phyloP scores from a whole-genome alignment of 257 asterid genomes.

The Leonotis leonurus region DNA sequence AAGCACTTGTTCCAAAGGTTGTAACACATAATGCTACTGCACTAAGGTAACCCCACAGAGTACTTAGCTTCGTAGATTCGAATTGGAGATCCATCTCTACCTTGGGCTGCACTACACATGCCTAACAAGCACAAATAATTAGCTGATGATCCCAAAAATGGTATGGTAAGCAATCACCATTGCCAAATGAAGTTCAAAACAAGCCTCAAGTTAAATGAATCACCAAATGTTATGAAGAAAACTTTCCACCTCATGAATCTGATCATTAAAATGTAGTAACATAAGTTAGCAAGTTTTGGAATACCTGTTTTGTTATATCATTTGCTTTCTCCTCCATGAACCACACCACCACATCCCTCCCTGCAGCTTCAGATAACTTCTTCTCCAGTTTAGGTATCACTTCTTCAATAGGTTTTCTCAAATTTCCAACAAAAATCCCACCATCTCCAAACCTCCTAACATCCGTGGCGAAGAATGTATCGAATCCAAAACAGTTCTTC shows the following conservation, averaged over 20 bases:
- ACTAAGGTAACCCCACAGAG: constrained; percentile 72
- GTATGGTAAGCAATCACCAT: not conserved
- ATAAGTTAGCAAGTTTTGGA: not conserved
- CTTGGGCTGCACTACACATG: constrained; percentile 91
- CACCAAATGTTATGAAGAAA: not conserved
- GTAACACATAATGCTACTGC: constrained; percentile 60
- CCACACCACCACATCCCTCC: constrained; percentile 85
- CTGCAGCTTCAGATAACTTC: constrained; percentile 84
- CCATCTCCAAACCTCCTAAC: constrained; percentile 95
- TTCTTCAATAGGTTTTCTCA: constrained; percentile 79
- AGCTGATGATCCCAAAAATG: not conserved
- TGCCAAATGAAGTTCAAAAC: not conserved
- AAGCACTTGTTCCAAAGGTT: constrained; percentile 78
- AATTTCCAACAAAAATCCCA: constrained; percentile 77
- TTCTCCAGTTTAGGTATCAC: constrained; percentile 81
- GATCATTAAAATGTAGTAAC: not conserved
- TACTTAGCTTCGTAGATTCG: constrained; percentile 58
- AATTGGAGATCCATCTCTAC: constrained; percentile 83
- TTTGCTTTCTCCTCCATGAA: constrained; percentile 76
- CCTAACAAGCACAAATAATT: constrained; percentile 34
- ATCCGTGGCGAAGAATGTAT: constrained; percentile 77
- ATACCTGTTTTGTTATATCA: constrained; percentile 81
- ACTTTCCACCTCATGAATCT: not conserved
- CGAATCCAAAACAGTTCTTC: constrained; percentile 81
- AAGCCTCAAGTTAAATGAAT: not conserved